Conservation (phyloP, 2,329 filamentous ascomycete genomes). For the Alternaria infectoria region DNA sequence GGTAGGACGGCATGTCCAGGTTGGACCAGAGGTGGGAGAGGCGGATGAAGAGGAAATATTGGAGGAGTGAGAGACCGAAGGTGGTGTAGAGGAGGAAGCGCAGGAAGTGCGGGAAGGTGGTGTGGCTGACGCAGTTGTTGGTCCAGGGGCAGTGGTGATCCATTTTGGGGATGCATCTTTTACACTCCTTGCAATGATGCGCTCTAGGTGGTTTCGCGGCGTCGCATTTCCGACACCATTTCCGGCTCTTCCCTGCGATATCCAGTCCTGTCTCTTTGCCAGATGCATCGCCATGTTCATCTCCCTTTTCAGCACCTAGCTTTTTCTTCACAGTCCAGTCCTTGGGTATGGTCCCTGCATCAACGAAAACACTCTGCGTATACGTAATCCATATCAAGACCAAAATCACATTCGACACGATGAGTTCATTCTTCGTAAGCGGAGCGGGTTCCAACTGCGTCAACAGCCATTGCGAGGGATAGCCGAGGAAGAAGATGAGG, state of each 20-base stretch:
- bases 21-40: constrained; percentile 66
- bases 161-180: constrained; percentile 78
- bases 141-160: constrained; percentile 91
- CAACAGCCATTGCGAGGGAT: constrained; percentile 76
- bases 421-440: constrained; percentile 62
- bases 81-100: constrained; percentile 78
- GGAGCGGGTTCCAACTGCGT: constrained; percentile 63
- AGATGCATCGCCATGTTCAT: neutral
- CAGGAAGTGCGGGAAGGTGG: constrained; percentile 81
- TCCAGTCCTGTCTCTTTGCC: neutral
- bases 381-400: constrained; percentile 73
- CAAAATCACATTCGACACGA: constrained; percentile 71
- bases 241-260: constrained; percentile 38
- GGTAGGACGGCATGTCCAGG: constrained; percentile 71
- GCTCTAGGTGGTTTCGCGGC: constrained; percentile 76
- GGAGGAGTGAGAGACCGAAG: constrained; percentile 66
- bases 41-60: constrained; percentile 66
- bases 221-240: constrained; percentile 79
- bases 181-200: constrained; percentile 81
- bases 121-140: constrained; percentile 79
- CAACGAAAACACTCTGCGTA: constrained; percentile 65
- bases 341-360: constrained; percentile 62
- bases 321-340: constrained; percentile 22
- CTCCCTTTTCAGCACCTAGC: neutral
- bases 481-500: constrained; percentile 73